Evolutionary conservation across 768 basidiomycete genomes (phyloP).

Genomic region (Tylopilus sp.): DNA sequence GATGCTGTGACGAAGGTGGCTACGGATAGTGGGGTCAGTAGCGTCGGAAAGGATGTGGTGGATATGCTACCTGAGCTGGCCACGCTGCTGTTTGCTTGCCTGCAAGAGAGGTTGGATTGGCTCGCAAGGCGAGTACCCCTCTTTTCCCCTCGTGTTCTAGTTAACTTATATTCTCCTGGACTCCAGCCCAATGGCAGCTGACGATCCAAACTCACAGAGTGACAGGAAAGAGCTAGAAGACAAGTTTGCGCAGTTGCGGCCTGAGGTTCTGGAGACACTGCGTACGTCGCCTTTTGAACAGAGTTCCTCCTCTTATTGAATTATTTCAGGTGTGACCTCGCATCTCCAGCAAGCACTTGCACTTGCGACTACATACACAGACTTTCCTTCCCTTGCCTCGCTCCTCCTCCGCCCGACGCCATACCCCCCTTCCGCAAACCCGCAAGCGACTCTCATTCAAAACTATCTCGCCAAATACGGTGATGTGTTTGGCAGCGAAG

Average conservation of each 20-base stretch:
- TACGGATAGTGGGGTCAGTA: constrained; percentile 9
- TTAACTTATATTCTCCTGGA: not conserved
- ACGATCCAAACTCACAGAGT: constrained; percentile 47
- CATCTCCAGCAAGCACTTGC: constrained; percentile 68
- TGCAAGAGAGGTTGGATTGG: constrained; percentile 69
- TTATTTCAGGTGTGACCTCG: constrained; percentile 55
- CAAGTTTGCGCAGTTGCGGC: constrained; percentile 67
- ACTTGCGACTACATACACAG: constrained; percentile 83
- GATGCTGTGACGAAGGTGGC: constrained; percentile 47
- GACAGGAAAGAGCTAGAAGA: constrained; percentile 61
- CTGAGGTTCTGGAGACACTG: constrained; percentile 75
- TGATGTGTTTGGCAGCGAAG: constrained; percentile 79
- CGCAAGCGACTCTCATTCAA: constrained; percentile 58
- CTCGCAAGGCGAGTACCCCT: constrained; percentile 46
- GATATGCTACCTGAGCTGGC: constrained; percentile 66
- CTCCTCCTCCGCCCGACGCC: constrained; percentile 71
- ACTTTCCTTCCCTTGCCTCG: constrained; percentile 81
- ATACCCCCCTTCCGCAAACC: constrained; percentile 62
- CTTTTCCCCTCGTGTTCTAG: not conserved
- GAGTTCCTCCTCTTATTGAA: not conserved
- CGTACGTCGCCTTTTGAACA: constrained; percentile 48
- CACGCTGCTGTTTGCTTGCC: constrained; percentile 56
- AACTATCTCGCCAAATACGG: constrained; percentile 75
- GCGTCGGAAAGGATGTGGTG: constrained; percentile 36
- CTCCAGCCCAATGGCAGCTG: constrained; percentile 44